Evolutionary conservation across 768 basidiomycete genomes (phyloP).

Genomic region (Naematelia aurantialba): DNA sequence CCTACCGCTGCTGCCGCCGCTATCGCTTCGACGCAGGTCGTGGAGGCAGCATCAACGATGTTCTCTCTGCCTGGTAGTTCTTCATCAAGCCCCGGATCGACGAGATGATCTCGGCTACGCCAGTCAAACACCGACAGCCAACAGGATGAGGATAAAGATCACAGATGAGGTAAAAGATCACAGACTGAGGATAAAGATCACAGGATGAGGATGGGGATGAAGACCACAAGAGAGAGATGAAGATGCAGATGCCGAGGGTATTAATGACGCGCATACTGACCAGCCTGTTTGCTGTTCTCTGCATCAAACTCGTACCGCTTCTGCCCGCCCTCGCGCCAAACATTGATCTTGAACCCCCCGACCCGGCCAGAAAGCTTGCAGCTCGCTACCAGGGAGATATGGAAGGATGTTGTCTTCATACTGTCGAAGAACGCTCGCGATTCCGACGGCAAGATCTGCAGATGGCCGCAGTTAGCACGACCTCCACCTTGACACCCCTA

Average conservation of each 20-base stretch:
- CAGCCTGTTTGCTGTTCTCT: slow-evolving; percentile 73
- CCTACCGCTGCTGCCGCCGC: too few relatives aligned
- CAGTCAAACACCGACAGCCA: too few relatives aligned
- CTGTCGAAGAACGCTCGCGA: slow-evolving; percentile 80
- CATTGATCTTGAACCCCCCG: slow-evolving; percentile 78
- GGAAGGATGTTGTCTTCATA: slow-evolving; percentile 86
- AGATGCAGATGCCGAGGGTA: background rate
- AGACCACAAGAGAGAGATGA: background rate
- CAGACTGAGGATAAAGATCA: background rate
- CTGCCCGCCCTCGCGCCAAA: slow-evolving; percentile 63
- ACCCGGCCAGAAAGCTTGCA: slow-evolving; percentile 65
- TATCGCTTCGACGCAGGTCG: background rate
- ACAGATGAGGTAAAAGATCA: background rate
- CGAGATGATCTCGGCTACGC: slow-evolving; percentile 35
- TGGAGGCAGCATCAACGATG: slow-evolving; percentile 27
- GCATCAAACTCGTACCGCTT: slow-evolving; percentile 98
- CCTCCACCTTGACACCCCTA: too few relatives aligned
- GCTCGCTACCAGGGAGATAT: slow-evolving; percentile 77
- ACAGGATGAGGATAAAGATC: too few relatives aligned
- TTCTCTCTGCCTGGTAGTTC: slow-evolving; percentile 30
- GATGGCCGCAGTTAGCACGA: too few relatives aligned
- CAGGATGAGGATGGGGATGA: background rate
- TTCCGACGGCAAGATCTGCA: slow-evolving; percentile 82
- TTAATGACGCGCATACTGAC: slow-evolving; percentile 57
- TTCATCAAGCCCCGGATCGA: slow-evolving; percentile 39